A percentile compares a stretch with the other conserved stretches of the same genome.
Evolutionary conservation across 2,329 filamentous ascomycete genomes (phyloP).

Genomic region (Fusarium nelsonii): DNA sequence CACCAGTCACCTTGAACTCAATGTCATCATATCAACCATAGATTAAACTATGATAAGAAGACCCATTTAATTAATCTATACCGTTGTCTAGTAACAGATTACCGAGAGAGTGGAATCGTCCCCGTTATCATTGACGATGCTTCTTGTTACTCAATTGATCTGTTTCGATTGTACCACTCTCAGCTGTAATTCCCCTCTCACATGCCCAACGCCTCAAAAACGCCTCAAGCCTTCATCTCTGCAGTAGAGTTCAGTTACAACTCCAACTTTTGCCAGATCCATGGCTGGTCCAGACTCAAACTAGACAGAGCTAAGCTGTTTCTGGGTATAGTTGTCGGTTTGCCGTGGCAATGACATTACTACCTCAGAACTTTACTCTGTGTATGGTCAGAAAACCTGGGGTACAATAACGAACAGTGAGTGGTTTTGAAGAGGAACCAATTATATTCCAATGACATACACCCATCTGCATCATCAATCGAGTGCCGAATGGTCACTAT

Average conservation of each 20-base stretch:
- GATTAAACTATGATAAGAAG: not conserved
- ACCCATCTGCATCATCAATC: slow-evolving; percentile 15
- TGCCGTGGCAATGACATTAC: not conserved
- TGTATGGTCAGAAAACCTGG: too few species aligned
- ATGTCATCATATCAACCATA: not conserved
- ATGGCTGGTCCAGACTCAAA: not conserved
- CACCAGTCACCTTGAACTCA: not conserved
- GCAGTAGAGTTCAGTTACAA: not conserved
- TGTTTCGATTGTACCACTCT: not conserved
- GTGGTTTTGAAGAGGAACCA: slow-evolving; percentile 11
- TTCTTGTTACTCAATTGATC: not conserved
- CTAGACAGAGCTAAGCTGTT: not conserved
- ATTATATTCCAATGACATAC: not conserved
- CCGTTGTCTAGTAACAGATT: not conserved
- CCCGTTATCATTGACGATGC: not conserved
- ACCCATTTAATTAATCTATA: not conserved
- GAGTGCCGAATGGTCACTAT: not conserved
- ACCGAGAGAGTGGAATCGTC: not conserved
- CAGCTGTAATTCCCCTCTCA: slow-evolving; percentile 15
- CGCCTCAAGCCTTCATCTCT: not conserved
- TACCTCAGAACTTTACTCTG: not conserved
- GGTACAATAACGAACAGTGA: not conserved
- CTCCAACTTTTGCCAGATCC: slow-evolving; percentile 2
- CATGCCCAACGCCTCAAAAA: slow-evolving; percentile 17
- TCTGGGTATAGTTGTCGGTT: not conserved